Evolutionary conservation across 495 filamentous ascomycete species (phyloP).

Genomic region (Oidiodendron maius): DNA sequence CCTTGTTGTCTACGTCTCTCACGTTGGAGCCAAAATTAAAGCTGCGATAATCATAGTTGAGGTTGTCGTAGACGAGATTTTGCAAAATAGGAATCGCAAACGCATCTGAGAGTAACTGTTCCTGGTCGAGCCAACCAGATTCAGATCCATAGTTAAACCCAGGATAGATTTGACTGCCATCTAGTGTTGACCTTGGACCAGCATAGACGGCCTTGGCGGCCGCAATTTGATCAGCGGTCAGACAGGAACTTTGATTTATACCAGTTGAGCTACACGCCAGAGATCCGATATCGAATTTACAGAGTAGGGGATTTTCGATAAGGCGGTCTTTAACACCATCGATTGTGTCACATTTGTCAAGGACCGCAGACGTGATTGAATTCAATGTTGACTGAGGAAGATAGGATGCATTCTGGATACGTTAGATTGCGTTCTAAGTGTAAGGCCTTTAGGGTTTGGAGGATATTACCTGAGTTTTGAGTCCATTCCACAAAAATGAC

Average conservation of each 20-base stretch:
- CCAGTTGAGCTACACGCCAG: conserved; percentile 23
- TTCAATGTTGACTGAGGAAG: conserved; percentile 28
- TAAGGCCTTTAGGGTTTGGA: background rate
- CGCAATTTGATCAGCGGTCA: conserved; percentile 26
- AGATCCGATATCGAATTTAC: conserved; percentile 29
- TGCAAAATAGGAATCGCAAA: conserved; percentile 41
- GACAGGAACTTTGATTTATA: conserved; percentile 20
- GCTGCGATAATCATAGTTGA: conserved; percentile 31
- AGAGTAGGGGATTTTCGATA: conserved; percentile 33
- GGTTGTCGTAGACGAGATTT: conserved; percentile 43
- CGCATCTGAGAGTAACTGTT: conserved; percentile 23
- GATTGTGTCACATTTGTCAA: conserved; percentile 30
- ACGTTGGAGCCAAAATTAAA: conserved; percentile 37
- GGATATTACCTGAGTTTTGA: conserved; percentile 25
- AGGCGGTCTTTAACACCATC: conserved; percentile 35
- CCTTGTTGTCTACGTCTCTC: conserved; percentile 23
- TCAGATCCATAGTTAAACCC: conserved; percentile 32
- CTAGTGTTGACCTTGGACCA: conserved; percentile 20
- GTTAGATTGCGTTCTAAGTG: background rate
- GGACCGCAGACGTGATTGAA: conserved; percentile 27
- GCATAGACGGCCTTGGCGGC: conserved; percentile 26
- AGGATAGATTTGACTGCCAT: conserved; percentile 28
- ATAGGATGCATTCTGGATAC: conserved; percentile 12
- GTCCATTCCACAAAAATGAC: conserved; percentile 35
- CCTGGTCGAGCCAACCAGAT: conserved; percentile 28